Evolutionary conservation across 257 asterid genomes (phyloP).

Genomic region (Catharanthus roseus): DNA sequence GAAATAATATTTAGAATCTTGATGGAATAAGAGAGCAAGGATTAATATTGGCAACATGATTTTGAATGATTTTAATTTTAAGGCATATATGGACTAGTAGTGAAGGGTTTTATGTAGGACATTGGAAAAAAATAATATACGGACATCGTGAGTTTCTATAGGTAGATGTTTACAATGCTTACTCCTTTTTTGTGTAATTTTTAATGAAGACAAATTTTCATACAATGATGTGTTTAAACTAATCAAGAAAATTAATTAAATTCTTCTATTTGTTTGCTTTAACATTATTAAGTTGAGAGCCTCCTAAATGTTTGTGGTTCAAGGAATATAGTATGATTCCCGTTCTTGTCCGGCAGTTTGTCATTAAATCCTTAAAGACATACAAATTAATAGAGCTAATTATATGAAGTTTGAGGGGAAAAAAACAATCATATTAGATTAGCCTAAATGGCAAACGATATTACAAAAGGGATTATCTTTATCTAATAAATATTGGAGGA

Average conservation of each 20-base stretch:
- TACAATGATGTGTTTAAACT: not conserved
- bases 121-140: not conserved
- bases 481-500: too few species aligned
- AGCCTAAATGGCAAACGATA: too few species aligned
- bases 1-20: slow-evolving; percentile 13
- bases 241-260: too few species aligned
- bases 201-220: slow-evolving; percentile 22
- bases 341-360: slow-evolving; percentile 11
- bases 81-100: too few species aligned
- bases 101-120: too few species aligned
- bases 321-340: slow-evolving; percentile 7
- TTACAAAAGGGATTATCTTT: too few species aligned
- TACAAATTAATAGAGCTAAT: too few species aligned
- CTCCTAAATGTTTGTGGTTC: not conserved
- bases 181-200: not conserved
- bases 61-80: slow-evolving; percentile 1
- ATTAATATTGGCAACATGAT: slow-evolving; percentile 29
- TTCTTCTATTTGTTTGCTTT: slow-evolving; percentile 17
- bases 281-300: slow-evolving; percentile 6
- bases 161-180: slow-evolving; percentile 14
- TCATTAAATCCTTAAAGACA: too few species aligned
- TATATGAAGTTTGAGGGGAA: too few species aligned
- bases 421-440: too few species aligned
- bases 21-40: slow-evolving; percentile 28
- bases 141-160: not conserved